phyloP scores from a whole-genome alignment of 441 rosid genomes.

The Brassica hybrid region DNA sequence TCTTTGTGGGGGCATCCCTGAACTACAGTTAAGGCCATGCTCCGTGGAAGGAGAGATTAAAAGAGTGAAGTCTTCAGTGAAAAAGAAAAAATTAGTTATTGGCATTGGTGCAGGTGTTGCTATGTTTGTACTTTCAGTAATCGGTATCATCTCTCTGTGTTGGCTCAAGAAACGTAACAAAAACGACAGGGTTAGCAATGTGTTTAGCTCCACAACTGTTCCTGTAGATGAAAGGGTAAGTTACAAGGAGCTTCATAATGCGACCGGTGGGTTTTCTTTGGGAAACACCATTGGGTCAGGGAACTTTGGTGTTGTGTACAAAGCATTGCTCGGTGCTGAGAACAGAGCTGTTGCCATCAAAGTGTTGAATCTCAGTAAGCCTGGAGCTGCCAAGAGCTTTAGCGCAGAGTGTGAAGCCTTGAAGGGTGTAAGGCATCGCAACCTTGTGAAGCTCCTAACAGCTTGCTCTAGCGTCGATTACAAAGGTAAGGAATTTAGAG shows the following conservation, averaged over 20 bases:
- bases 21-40: not conserved
- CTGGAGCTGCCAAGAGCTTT: not conserved
- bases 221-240: not conserved
- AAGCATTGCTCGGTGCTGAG: not conserved
- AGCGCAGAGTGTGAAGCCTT: not conserved
- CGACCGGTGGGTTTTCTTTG: not conserved
- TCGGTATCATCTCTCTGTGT: not conserved
- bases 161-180: not conserved
- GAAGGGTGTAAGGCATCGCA: not conserved
- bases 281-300: not conserved
- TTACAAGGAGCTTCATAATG: not conserved
- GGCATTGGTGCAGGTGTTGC: not conserved
- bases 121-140: not conserved
- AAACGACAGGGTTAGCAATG: not conserved
- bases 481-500: not conserved
- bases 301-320: not conserved
- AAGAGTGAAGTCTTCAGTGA: not conserved
- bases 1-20: not conserved
- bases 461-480: not conserved
- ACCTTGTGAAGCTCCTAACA: not conserved
- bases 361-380: not conserved
- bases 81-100: not conserved
- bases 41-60: not conserved
- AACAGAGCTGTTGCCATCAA: slow-evolving; percentile 1
- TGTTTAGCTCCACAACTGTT: not conserved